Base-by-base conservation (phyloP, 768 basidiomycete genomes). In the Wakefieldia striispora region DNA sequence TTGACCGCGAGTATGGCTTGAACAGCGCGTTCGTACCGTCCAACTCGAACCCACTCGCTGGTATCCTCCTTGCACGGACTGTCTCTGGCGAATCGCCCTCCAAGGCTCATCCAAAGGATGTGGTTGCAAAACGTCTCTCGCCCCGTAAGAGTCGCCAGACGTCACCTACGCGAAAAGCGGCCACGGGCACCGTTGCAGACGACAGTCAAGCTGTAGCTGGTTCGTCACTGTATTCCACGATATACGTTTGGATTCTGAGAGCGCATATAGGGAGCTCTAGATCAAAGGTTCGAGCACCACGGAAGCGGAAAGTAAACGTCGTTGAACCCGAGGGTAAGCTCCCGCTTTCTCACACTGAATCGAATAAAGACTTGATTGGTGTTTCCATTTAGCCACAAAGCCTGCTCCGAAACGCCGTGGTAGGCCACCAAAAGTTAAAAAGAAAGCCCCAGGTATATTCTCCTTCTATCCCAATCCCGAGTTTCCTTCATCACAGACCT, bases 1-100 rank as follows among this genome's bases (percentile, higher is more conserved):
- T n/a, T 52, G 36, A 55, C 44, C n/a, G 4, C 10, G 29, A 13
- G 11, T 19, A 19, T 6, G 21, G 19, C n/a, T 23, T 21, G 16
- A 33, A 29, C 36, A 83, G 82, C 0, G 78, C 75, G 20, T 84
- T 82, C 58, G 71, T 79, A 20, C 81, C 83, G 0, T 67, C 78
- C 1, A 70, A 68, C 14, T 66, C 70, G 42, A 84, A 78, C 56
- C 69, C 68, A 1, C 75, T 84, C 0, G 61, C 75, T 2, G 77
- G 82, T 37, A 75, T 83, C 21, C 71, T 84, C 3, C 71, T 84
- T 6, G 72, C 79, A 6, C 72, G 75, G 14, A 74, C 74, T 8
- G 70, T 77, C 0, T 72, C 71, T 47, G 73, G 73, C 10, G 75
- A 77, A 49, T 78, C 76, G 1, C 79, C 80, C 2, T 61, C 63